These are phyloP conservation scores for Populus alba DNA, from an alignment of 345 rosid species.

Conservation along the genomic window DNA sequence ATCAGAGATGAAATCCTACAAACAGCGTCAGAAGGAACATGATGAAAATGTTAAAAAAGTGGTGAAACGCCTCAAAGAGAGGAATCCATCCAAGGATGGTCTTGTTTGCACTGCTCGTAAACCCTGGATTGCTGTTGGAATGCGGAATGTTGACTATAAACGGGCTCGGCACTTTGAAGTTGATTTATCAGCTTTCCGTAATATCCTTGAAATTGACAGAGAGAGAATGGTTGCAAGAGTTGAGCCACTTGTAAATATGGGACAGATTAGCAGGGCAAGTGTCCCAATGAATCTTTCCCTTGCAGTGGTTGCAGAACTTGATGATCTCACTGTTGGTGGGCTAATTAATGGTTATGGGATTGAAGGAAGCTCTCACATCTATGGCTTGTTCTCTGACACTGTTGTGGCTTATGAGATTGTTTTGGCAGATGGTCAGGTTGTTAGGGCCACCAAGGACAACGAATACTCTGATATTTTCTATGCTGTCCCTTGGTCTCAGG, in stretches of 20 bases:
- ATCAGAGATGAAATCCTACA: conserved; percentile 79
- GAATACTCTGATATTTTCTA: conserved; percentile 89
- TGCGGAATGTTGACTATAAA: conserved; percentile 98
- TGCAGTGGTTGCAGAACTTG: conserved; percentile 99
- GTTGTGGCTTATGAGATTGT: conserved; percentile 96
- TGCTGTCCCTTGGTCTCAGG: conserved; percentile 98
- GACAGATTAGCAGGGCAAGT: conserved; percentile 80
- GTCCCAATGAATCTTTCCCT: conserved; percentile 93
- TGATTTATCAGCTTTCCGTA: conserved; percentile 77
- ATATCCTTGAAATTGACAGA: conserved; percentile 76
- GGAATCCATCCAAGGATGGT: conserved; percentile 83
- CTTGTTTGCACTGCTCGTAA: conserved; percentile 99
- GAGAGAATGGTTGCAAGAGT: conserved; percentile 90
- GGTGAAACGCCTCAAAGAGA: conserved; percentile 76
- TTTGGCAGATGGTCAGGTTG: conserved; percentile 78
- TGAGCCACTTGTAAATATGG: conserved; percentile 99
- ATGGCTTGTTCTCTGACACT: conserved; percentile 94
- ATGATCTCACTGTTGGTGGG: conserved; percentile 98
- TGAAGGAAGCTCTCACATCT: conserved; percentile 97
- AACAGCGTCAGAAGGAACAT: conserved; percentile 88
- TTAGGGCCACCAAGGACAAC: conserved; percentile 90
- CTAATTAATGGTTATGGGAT: conserved; percentile 98
- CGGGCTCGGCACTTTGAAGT: conserved; percentile 94
- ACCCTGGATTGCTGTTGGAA: conserved; percentile 98
- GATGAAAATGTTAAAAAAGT: conserved; percentile 84